Conservation (phyloP, 2,329 filamentous ascomycete species). For the Teratosphaeriaceae sp. region DNA sequence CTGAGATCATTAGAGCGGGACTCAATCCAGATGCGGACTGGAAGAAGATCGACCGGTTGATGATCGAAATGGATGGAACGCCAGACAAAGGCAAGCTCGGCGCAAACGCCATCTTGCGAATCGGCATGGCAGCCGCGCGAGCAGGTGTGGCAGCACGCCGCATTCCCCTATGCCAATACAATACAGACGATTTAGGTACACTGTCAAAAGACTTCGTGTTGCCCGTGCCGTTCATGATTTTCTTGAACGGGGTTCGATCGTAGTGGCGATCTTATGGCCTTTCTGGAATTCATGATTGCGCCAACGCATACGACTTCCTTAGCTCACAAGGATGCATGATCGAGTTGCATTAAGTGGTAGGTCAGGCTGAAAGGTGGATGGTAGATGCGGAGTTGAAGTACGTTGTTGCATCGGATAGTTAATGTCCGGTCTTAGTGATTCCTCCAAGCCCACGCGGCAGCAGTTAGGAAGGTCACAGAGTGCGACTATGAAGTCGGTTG, state of each 20-base stretch:
- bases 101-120: conserved; percentile 83
- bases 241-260: conserved; percentile 64
- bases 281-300: conserved; percentile 97
- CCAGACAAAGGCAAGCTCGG: conserved; percentile 82
- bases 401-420: not conserved
- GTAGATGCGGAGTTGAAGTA: not conserved
- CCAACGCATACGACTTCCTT: conserved; percentile 36
- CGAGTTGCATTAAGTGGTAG: not conserved
- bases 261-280: conserved; percentile 50
- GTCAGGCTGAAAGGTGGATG: not conserved
- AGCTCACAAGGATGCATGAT: not conserved
- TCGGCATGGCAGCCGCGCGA: conserved; percentile 79
- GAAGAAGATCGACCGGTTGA: conserved; percentile 78
- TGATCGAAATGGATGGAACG: conserved; percentile 78
- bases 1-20: conserved; percentile 40
- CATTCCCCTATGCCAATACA: conserved; percentile 79
- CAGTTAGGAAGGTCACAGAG: not conserved
- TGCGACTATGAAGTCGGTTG: not conserved
- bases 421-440: not conserved
- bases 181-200: conserved; percentile 75
- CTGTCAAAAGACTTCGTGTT: conserved; percentile 86
- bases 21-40: conserved; percentile 32
- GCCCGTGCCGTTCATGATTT: conserved; percentile 89
- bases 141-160: conserved; percentile 83
- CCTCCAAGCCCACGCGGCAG: not conserved